phyloP scores from a whole-genome alignment of 768 basidiomycete genomes.

The Cystobasidium tubakii region DNA sequence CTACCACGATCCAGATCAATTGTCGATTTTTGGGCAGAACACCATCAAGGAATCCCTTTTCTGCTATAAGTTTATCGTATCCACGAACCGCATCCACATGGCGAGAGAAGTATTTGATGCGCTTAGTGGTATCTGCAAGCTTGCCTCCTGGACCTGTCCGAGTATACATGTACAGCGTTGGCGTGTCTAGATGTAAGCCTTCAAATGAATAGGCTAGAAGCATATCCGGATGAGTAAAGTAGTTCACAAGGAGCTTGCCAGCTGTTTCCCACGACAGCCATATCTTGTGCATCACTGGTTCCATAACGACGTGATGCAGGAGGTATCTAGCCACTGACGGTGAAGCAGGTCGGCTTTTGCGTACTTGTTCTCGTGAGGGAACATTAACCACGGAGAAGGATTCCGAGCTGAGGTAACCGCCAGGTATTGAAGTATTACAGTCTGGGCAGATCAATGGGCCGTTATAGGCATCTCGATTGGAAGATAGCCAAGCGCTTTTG shows the following conservation, averaged over 20 bases:
- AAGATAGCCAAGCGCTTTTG: neutral
- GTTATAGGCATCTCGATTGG: neutral
- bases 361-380: neutral
- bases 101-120: conserved; percentile 1
- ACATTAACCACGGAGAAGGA: neutral
- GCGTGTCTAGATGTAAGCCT: neutral
- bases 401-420: neutral
- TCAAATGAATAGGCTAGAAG: conserved; percentile 4
- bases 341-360: neutral
- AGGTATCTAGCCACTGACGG: neutral
- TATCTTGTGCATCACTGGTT: neutral
- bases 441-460: neutral
- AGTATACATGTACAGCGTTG: conserved; percentile 18
- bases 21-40: neutral
- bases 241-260: conserved; percentile 5
- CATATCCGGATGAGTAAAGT: conserved; percentile 4
- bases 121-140: neutral
- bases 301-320: conserved; percentile 2
- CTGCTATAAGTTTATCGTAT: neutral
- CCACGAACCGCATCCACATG: conserved; percentile 4
- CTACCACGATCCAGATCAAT: conserved; percentile 15
- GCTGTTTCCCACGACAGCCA: conserved; percentile 1
- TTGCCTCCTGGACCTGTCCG: conserved; percentile 12
- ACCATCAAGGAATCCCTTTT: neutral
- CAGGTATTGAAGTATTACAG: neutral